Evolutionary conservation across 1,139 yeast genomes (phyloP).

Genomic region (Hanseniaspora uvarum): DNA sequence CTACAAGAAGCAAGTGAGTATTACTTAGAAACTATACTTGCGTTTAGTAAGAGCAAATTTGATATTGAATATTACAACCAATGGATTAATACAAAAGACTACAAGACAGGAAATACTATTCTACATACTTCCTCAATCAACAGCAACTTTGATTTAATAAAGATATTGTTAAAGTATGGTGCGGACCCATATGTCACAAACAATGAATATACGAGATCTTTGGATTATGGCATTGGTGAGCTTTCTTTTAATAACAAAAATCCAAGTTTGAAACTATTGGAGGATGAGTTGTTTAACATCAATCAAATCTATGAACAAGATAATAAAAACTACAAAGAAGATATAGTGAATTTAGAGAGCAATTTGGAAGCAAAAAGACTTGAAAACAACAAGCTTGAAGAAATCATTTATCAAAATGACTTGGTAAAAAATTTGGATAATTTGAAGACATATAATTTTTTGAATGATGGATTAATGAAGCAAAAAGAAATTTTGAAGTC

Average conservation of each 20-base stretch:
- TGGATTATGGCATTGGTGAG: slow-evolving; percentile 55
- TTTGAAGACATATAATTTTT: background rate
- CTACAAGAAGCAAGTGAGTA: slow-evolving; percentile 66
- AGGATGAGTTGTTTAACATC: slow-evolving; percentile 8
- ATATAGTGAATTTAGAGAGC: slow-evolving; percentile 24
- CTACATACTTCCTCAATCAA: slow-evolving; percentile 67
- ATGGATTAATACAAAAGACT: slow-evolving; percentile 67
- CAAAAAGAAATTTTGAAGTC: slow-evolving; percentile 6
- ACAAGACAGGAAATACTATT: slow-evolving; percentile 71
- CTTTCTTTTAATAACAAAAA: slow-evolving; percentile 8
- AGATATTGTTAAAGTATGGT: slow-evolving; percentile 69
- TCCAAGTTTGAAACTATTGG: slow-evolving; percentile 5
- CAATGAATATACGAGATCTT: slow-evolving; percentile 74
- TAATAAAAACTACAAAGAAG: slow-evolving; percentile 25
- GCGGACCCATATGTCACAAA: slow-evolving; percentile 75
- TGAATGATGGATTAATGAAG: slow-evolving; percentile 11
- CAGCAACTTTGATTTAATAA: slow-evolving; percentile 65
- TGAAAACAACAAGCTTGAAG: slow-evolving; percentile 39
- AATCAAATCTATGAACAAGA: slow-evolving; percentile 25
- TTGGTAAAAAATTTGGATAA: slow-evolving; percentile 7
- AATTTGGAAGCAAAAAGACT: slow-evolving; percentile 33
- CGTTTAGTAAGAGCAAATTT: slow-evolving; percentile 41
- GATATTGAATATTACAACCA: slow-evolving; percentile 42
- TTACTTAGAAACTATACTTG: slow-evolving; percentile 65
- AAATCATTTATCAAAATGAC: slow-evolving; percentile 39